Evolutionary conservation across 192 early-diverging fungal species (phyloP), one percentile per base, ranked within the genome.

Genomic region (Coemansia sp.): DNA sequence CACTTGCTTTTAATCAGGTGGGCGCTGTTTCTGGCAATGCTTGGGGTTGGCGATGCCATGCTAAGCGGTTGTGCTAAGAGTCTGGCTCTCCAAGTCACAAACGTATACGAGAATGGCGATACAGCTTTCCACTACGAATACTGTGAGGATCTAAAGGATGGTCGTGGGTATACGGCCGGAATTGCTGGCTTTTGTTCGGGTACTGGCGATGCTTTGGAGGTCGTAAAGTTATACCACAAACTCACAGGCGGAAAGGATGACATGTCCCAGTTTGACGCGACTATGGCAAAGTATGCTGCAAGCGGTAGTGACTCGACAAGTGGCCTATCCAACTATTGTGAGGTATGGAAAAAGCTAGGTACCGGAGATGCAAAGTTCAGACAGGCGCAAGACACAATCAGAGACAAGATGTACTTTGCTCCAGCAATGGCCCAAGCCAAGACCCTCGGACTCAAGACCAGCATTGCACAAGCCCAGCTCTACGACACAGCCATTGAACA

Each of bases 401-500:
- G 76, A 27, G 72, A 86, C 34, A 6, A 69, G 5, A 22, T 82
- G 41, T 87, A 88, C 68, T 84, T 68, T 47, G 49, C 38, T 27
- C 80, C 80, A 3, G 64, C 87, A 12, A 73, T 79, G 64, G 50
- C 24, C 9, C 40, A 58, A 12, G 80, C 85, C 27, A 74, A 83
- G 29, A 47, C 41, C 13, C 52, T 79, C 12, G 79, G 76, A 0
- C 57, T 86, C 20, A 72, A 71, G 57, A 62, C 81, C n/a, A 50
- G 72, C 46, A 47, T 85, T 18, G 67, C 62, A 41, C 68, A 75
- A 36, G 87, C 71, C 13, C 82, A 85, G 72, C 41, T 88, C 16
- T 88, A 86, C 62, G 86, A 88, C 52, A 74, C 86, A 0, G 77
- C 69, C 0, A 79, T 88, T 46, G 76, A 86, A 52, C 75, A 79